Evolutionary conservation across 2,329 filamentous ascomycete species (phyloP).

Genomic region (Chalaropsis thielavioides): DNA sequence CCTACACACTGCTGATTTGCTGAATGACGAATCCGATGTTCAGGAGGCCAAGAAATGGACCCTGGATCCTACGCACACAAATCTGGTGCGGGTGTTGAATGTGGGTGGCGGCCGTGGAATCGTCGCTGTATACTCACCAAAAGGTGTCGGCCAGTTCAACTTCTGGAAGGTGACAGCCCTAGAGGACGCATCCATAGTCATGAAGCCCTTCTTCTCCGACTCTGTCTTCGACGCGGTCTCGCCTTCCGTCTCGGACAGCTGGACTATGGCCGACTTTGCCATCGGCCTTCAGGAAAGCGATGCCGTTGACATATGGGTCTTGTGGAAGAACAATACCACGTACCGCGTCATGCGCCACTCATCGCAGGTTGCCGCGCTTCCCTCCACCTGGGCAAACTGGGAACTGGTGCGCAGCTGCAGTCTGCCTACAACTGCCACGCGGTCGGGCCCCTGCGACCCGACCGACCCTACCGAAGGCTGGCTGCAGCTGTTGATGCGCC

Average conservation of each 20-base stretch:
- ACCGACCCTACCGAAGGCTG: slow-evolving; percentile 68
- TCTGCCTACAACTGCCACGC: slow-evolving; percentile 35
- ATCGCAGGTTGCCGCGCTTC: slow-evolving; percentile 52
- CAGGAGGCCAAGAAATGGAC: slow-evolving; percentile 59
- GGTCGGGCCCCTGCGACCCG: slow-evolving; percentile 47
- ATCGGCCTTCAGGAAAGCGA: slow-evolving; percentile 42
- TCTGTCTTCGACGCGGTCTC: slow-evolving; percentile 42
- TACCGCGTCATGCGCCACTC: slow-evolving; percentile 61
- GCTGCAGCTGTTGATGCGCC: slow-evolving; percentile 69
- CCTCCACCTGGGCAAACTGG: slow-evolving; percentile 56
- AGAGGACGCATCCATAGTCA: slow-evolving; percentile 45
- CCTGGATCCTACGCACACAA: slow-evolving; percentile 64
- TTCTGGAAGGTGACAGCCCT: slow-evolving; percentile 67
- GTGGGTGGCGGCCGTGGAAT: slow-evolving; percentile 37
- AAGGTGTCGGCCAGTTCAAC: slow-evolving; percentile 81
- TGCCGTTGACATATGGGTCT: slow-evolving; percentile 51
- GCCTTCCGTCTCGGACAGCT: slow-evolving; percentile 58
- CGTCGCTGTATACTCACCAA: slow-evolving; percentile 74
- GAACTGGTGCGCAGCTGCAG: slow-evolving; percentile 50
- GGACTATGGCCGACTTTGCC: slow-evolving; percentile 66
- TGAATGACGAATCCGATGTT: slow-evolving; percentile 50
- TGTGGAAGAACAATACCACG: slow-evolving; percentile 75
- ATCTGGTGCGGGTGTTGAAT: slow-evolving; percentile 59
- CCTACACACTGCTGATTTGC: slow-evolving; percentile 60
- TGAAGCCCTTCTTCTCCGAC: slow-evolving; percentile 58